Percentiles rank a stretch among this genome's conserved stretches.
Evolutionary conservation across 2,329 filamentous ascomycete species (phyloP).

Genomic region (Cryphonectria radicalis): DNA sequence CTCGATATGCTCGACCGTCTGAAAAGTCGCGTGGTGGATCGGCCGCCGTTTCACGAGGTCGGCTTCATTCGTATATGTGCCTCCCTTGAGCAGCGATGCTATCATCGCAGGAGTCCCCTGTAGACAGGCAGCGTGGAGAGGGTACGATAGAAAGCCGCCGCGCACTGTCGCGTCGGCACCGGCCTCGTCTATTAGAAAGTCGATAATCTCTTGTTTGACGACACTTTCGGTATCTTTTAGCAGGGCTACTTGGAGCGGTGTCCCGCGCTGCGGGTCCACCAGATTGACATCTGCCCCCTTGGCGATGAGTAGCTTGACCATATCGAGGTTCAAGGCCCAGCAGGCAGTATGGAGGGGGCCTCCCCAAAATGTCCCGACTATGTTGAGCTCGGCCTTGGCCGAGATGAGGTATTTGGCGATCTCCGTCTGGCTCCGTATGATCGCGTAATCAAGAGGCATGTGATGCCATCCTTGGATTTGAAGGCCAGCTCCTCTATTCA

Average conservation of each 20-base stretch:
- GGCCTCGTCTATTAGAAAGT: background rate
- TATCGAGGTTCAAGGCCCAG: background rate
- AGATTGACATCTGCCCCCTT: constrained; percentile 1
- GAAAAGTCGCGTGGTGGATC: background rate
- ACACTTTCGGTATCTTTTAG: background rate
- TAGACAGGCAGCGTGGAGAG: background rate
- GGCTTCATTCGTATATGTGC: background rate
- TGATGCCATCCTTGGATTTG: background rate
- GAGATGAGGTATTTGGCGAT: background rate
- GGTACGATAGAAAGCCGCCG: background rate
- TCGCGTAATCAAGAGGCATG: background rate
- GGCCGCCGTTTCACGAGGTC: background rate
- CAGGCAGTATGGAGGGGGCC: background rate
- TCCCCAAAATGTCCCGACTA: background rate
- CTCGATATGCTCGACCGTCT: background rate
- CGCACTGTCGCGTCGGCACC: background rate
- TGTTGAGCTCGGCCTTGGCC: background rate
- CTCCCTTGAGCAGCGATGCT: background rate
- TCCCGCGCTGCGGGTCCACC: background rate
- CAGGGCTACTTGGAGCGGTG: background rate
- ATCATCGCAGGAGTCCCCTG: background rate
- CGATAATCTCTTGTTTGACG: background rate
- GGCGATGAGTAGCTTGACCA: background rate
- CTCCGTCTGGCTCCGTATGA: background rate
- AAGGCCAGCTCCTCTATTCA: background rate